Base-by-base conservation (phyloP, 1,284 basidiomycete species). In the Naganishia albida region DNA sequence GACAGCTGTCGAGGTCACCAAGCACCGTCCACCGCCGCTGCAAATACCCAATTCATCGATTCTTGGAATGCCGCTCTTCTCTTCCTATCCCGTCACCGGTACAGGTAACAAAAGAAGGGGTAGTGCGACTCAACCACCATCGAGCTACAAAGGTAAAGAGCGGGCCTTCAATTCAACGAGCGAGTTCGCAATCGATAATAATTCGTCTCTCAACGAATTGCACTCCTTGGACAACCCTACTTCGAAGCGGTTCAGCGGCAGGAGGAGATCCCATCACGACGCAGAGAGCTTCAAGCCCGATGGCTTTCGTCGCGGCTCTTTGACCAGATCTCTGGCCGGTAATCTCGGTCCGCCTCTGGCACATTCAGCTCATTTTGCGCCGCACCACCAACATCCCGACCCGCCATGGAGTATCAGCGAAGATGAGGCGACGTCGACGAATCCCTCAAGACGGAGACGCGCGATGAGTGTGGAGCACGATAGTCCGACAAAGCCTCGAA, bases 81-180 rank as follows among this genome's bases (percentile, higher is more conserved):
- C 57, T 20, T 42, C 57, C 49, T 60, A 60, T 40, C 57, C 57
- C 15, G 46, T 60, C 15, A 50, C 57, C 30, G 26, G 46, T 23
- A 60, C 34, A 6, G 34, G 34, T 34, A 34, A 34, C 34, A 34
- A 46, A 49, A 28, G 46, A 48, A 39, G 57, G 40, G n/a, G 30
- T 15, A 60, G 57, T 49, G 46, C 30, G 46, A 39, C 46, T 2
- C 57, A 39, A 60, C 57, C 57, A 30, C 46, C 57, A 18, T 60
- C 57, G 34, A 49, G 57, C 46, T 60, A 60, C 26, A 60, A 60
- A 40, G 57, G 46, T 16, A 60, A 50, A 50, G 57, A 60, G 25
- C 46, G 57, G 3, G 57, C 49, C 34, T 34, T 34, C 34, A 34
- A 34, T 34, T 10, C 34, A 34, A 6, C 34, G 34, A 34, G 34